Conservation (phyloP, 75 land plant species). For the Selaginella moellendorffii region DNA sequence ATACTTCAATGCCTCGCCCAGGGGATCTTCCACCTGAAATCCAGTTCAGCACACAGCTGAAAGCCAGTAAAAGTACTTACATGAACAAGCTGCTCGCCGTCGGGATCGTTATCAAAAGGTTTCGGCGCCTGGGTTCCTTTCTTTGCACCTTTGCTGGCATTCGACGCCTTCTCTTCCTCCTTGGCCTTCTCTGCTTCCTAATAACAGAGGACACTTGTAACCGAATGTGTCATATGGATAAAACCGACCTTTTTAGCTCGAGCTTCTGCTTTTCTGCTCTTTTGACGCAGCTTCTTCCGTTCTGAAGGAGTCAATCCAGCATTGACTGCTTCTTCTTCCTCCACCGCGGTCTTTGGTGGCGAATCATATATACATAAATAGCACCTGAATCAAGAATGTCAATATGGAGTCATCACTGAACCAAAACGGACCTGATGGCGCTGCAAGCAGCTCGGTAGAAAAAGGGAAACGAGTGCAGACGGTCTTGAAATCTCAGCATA, state of each 20-base stretch:
- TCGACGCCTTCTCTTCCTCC: constrained; percentile 43
- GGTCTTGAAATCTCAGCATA: constrained; percentile 95
- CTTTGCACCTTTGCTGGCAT: constrained; percentile 55
- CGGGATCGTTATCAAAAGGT: constrained; percentile 81
- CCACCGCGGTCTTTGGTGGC: constrained; percentile 58
- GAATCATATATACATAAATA: constrained; percentile 74
- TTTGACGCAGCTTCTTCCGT: constrained; percentile 73
- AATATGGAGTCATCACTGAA: not conserved
- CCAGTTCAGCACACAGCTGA: not conserved
- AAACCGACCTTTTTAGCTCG: constrained; percentile 69
- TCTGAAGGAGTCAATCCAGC: constrained; percentile 65
- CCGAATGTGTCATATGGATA: not conserved
- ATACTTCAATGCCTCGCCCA: constrained; percentile 83
- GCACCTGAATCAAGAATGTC: constrained; percentile 40
- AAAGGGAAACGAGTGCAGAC: constrained; percentile 68
- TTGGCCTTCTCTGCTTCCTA: constrained; percentile 80
- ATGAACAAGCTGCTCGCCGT: constrained; percentile 85
- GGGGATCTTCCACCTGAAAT: constrained; percentile 78
- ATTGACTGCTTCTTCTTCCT: constrained; percentile 66
- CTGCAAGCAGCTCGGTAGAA: constrained; percentile 86
- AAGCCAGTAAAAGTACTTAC: constrained; percentile 17
- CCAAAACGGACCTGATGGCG: constrained; percentile 56
- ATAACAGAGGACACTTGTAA: constrained; percentile 11
- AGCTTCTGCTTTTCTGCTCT: constrained; percentile 76
- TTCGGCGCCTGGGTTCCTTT: constrained; percentile 38